Conservation (phyloP, 192 early-diverging fungal genomes). For the Ambispora gerdemannii region DNA sequence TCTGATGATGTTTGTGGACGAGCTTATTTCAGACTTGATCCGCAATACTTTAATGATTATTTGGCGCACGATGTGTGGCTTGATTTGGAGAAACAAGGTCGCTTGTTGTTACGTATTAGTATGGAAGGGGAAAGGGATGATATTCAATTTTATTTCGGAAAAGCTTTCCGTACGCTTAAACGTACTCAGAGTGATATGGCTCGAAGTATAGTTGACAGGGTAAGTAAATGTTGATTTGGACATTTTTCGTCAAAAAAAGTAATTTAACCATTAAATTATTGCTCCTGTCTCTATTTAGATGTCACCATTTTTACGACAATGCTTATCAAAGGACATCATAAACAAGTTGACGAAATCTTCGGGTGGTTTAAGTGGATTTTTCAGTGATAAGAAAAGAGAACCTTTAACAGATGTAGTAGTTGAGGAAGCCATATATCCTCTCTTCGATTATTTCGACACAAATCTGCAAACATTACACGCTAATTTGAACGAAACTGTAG, state of each 20-base stretch:
- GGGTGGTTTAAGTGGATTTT: conserved; percentile 31
- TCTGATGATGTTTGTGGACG: conserved; percentile 60
- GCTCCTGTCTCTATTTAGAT: conserved; percentile 61
- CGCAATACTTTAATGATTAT: conserved; percentile 53
- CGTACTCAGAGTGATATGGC: conserved; percentile 67
- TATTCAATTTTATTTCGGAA: conserved; percentile 79
- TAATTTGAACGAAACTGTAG: conserved; percentile 62
- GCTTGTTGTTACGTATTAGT: conserved; percentile 64
- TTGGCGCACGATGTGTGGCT: conserved; percentile 67
- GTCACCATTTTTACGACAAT: conserved; percentile 57
- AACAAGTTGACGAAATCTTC: conserved; percentile 43
- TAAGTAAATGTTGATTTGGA: conserved; percentile 37
- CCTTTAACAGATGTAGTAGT: conserved; percentile 47
- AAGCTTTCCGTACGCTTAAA: conserved; percentile 68
- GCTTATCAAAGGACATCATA: conserved; percentile 60
- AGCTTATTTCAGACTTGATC: conserved; percentile 57
- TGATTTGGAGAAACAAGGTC: conserved; percentile 66
- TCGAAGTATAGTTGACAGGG: conserved; percentile 65
- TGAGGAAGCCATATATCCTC: conserved; percentile 62
- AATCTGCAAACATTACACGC: conserved; percentile 66
- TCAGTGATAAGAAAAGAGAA: conserved; percentile 31
- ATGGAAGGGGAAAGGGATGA: conserved; percentile 79
- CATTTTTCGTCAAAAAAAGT: too few species aligned
- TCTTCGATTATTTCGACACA: conserved; percentile 73
- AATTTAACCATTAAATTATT: neutral